Evolutionary conservation across 768 basidiomycete genomes (phyloP).

Genomic region (Xerocomellus chrysenteron): DNA sequence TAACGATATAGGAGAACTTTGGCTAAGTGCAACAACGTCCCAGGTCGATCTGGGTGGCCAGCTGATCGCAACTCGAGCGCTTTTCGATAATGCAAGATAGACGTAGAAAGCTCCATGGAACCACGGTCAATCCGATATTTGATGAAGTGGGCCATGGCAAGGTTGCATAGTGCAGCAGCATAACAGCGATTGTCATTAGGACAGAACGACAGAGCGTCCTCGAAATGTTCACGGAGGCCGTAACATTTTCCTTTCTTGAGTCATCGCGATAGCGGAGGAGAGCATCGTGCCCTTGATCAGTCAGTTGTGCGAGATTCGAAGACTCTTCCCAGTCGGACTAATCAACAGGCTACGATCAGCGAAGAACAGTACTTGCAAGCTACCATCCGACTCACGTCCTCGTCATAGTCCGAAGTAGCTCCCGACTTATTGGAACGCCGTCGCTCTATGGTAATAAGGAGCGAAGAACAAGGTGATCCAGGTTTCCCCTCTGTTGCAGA

Average conservation of each 20-base stretch:
- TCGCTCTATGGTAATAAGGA: background rate
- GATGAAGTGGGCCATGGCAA: slow-evolving; percentile 1
- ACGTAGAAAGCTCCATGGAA: background rate
- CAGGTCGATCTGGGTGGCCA: slow-evolving; percentile 7
- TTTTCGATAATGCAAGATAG: slow-evolving; percentile 3
- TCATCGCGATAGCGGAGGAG: background rate
- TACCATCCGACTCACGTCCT: background rate
- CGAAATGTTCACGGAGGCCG: background rate
- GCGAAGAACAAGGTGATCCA: background rate
- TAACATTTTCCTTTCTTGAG: background rate
- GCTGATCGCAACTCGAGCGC: slow-evolving; percentile 8
- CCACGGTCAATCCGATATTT: background rate
- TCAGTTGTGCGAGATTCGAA: background rate
- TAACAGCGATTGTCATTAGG: background rate
- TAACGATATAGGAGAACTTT: background rate
- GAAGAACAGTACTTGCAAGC: no score
- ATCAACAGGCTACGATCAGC: background rate
- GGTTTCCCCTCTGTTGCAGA: background rate
- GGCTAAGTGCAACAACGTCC: slow-evolving; percentile 1
- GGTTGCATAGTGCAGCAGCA: slow-evolving; percentile 9
- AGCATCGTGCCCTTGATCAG: slow-evolving; percentile 1
- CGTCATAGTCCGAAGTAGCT: background rate
- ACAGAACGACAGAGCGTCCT: slow-evolving; percentile 3
- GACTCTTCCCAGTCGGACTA: background rate
- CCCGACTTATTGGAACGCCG: no score